Evolutionary conservation across 2,329 filamentous ascomycete genomes (phyloP).

Genomic region (Talaromyces sp.): DNA sequence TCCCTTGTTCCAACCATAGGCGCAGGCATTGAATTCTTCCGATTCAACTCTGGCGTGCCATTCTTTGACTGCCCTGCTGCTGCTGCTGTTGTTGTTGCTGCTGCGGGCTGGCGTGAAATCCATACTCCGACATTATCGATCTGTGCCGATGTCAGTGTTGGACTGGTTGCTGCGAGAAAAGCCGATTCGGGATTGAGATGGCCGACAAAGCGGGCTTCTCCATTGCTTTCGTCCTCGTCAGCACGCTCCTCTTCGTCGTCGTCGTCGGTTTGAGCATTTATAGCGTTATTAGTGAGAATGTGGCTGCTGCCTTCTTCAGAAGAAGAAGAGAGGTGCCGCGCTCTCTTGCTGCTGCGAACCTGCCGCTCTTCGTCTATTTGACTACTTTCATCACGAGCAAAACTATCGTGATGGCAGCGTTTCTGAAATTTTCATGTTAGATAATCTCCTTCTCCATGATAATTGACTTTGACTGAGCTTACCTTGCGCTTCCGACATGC

Average conservation of each 20-base stretch:
- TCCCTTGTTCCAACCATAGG: background rate
- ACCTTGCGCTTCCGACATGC: constrained; percentile 7
- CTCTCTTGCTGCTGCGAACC: background rate
- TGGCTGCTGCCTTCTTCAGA: background rate
- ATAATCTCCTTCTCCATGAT: background rate
- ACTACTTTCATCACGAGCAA: background rate
- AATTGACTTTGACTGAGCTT: background rate
- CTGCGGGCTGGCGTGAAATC: constrained; percentile 30
- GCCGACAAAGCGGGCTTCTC: constrained; percentile 38
- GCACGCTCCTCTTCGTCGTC: background rate
- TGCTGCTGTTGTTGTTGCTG: constrained; percentile 12
- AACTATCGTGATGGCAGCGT: constrained; percentile 4
- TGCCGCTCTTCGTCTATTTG: background rate
- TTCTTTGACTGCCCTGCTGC: constrained; percentile 11
- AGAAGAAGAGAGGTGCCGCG: background rate
- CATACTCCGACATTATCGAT: constrained; percentile 52
- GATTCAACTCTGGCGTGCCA: background rate
- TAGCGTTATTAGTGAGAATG: too few species aligned
- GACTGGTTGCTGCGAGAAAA: constrained; percentile 50
- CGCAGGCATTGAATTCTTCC: background rate
- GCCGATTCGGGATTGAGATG: constrained; percentile 57
- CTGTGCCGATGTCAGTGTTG: constrained; percentile 37
- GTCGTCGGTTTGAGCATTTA: background rate
- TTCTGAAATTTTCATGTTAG: background rate
- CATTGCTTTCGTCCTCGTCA: background rate